These are phyloP conservation scores for Colletotrichum gigasporum DNA, from an alignment of 2,329 filamentous ascomycete species.

Conservation along the genomic window DNA sequence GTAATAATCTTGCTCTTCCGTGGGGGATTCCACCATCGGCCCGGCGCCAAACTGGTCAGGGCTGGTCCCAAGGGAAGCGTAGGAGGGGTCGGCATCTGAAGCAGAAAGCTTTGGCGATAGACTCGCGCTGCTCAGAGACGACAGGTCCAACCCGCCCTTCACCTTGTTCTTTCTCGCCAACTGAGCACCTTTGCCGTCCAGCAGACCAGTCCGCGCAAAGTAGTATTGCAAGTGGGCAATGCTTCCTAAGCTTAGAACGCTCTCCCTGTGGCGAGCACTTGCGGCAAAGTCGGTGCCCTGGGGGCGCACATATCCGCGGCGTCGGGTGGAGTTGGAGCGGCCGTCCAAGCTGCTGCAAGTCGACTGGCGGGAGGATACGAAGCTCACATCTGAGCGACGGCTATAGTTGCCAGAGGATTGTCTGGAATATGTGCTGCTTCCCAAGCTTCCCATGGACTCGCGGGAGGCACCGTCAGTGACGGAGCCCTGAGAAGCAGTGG, in stretches of 20 bases:
- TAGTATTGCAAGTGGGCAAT: conserved; percentile 99
- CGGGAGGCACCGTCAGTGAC: conserved; percentile 57
- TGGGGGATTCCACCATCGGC: conserved; percentile 57
- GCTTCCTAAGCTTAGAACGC: conserved; percentile 94
- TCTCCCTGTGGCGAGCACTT: conserved; percentile 89
- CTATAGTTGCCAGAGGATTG: conserved; percentile 70
- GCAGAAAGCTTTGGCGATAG: conserved; percentile 48
- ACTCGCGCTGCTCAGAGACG: conserved; percentile 48
- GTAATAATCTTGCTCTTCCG: conserved; percentile 57
- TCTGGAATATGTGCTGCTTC: conserved; percentile 67
- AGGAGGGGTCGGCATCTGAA: conserved; percentile 67
- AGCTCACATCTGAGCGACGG: conserved; percentile 54
- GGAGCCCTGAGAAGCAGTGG: conserved; percentile 67
- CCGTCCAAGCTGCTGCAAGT: conserved; percentile 53
- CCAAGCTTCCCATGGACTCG: conserved; percentile 66
- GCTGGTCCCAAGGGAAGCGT: conserved; percentile 68
- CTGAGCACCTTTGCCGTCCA: conserved; percentile 93
- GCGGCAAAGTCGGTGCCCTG: conserved; percentile 90
- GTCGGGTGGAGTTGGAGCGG: conserved; percentile 51
- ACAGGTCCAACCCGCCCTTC: conserved; percentile 68
- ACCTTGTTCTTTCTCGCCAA: conserved; percentile 77
- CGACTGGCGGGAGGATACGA: conserved; percentile 54
- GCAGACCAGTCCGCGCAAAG: conserved; percentile 90
- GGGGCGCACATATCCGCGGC: conserved; percentile 87
- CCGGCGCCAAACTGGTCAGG: conserved; percentile 55